A percentile compares a stretch with the other conserved stretches of the same genome.
These are phyloP conservation scores for Diaporthe amygdali DNA, from an alignment of 2,329 filamentous ascomycete genomes.

Conservation along the genomic window DNA sequence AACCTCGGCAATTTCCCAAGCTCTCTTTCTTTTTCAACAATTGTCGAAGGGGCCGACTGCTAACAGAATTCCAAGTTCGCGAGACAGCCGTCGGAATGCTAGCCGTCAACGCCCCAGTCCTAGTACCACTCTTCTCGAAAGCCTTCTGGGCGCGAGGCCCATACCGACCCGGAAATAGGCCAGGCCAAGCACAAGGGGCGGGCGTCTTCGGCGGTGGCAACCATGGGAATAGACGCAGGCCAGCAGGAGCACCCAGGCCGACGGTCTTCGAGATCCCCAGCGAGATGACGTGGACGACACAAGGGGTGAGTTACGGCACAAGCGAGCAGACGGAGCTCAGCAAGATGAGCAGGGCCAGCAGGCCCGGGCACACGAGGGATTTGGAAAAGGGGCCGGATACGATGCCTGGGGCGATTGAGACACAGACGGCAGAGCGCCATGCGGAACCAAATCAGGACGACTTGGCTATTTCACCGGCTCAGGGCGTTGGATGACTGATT, in stretches of 20 bases:
- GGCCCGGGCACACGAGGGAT: not conserved
- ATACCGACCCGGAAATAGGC: conserved; percentile 12
- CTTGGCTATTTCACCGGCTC: not conserved
- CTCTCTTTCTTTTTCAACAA: not conserved
- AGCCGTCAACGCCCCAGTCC: conserved; percentile 28
- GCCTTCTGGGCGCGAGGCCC: conserved; percentile 27
- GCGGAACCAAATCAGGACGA: not conserved
- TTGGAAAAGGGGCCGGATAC: not conserved
- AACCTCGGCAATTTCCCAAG: too few relatives aligned
- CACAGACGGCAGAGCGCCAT: not conserved
- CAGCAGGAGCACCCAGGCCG: not conserved
- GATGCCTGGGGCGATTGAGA: not conserved
- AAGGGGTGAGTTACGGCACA: not conserved
- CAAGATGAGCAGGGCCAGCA: not conserved
- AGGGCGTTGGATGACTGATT: not conserved
- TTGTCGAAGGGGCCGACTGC: not conserved
- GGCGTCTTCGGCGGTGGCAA: not conserved
- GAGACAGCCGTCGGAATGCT: conserved; percentile 32
- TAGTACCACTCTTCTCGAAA: conserved; percentile 25
- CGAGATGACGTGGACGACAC: not conserved
- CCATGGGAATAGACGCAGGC: not conserved
- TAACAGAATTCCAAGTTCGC: conserved; percentile 14
- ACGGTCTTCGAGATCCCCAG: not conserved
- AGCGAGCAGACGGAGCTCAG: not conserved
- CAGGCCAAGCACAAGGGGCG: not conserved